Evolutionary conservation across 2,329 filamentous ascomycete species (phyloP), one percentile per base, ranked within the genome.

Genomic region (Cordyceps militaris): DNA sequence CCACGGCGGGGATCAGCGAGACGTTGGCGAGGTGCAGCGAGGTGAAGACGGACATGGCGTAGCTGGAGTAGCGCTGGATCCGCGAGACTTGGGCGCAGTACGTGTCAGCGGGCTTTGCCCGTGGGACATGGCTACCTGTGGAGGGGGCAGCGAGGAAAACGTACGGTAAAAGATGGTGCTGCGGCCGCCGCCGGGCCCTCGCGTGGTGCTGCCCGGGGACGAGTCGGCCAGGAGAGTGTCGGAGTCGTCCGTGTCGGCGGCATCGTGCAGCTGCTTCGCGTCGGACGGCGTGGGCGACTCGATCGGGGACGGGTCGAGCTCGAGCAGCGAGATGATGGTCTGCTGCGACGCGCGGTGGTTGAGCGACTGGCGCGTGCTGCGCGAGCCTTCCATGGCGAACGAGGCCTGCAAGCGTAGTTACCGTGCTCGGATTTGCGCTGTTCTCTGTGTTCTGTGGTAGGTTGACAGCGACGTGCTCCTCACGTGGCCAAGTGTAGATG

Each of bases 21-120:
- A 90, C 93, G 65, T 92, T 96, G 66, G 85, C 79, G 61, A 94
- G 77, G 74, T 96, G 91, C 58, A 94, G 79, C 30, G 83, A 78
- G 34, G 87, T 80, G 74, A 93, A 96, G 63, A 89, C 75, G 61
- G 83, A 84, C 67, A 90, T 92, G 63, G 88, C 84, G 75, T 96
- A 95, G 63, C 88, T 91, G 1, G 91, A 94, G 77, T 96, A 96
- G 70, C 85, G 87, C 71, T 97, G 94, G 36, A 94, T 79, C 49
- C 88, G 83, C 5, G 80, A 80, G 55, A 95, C 87, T n/a, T 90
- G 26, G 1, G 19, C 60, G 42, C 1, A 11, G 32, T 4, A 8
- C 26, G 43, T 40, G n/a, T n/a, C n/a, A n/a, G n/a, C n/a, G 13
- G 16, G 21, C 49, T 16, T 21, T 19, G 9, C 6, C 9, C n/a